Percentiles rank a stretch among this genome's conserved stretches.
phyloP scores from a whole-genome alignment of 441 rosid genomes.

The Adansonia madagascariensis region DNA sequence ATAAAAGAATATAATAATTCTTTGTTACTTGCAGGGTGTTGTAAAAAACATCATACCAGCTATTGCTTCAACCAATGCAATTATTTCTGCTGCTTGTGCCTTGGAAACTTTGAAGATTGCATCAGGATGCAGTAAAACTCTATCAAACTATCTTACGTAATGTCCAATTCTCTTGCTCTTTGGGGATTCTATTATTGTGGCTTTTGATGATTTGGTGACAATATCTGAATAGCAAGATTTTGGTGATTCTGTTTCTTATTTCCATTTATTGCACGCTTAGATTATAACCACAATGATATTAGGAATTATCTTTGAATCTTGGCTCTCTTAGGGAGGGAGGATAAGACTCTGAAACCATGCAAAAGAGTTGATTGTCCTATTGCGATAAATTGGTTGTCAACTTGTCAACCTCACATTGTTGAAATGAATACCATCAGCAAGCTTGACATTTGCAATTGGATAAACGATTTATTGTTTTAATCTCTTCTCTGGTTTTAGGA shows the following conservation, averaged over 20 bases:
- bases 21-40: slow-evolving; percentile 64
- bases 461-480: background rate
- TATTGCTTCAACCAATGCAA: slow-evolving; percentile 95
- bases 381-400: background rate
- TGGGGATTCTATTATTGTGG: background rate
- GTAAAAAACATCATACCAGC: slow-evolving; percentile 97
- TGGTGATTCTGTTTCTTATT: background rate
- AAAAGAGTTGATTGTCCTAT: background rate
- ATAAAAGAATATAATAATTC: background rate
- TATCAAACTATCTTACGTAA: slow-evolving; percentile 80
- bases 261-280: background rate
- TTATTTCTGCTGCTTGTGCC: slow-evolving; percentile 85
- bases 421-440: background rate
- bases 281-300: background rate
- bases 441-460: background rate
- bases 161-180: slow-evolving; percentile 30
- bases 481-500: background rate
- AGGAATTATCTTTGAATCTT: background rate
- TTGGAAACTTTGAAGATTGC: slow-evolving; percentile 92
- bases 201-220: background rate
- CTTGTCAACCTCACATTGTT: background rate
- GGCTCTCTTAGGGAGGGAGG: background rate
- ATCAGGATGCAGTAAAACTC: slow-evolving; percentile 92
- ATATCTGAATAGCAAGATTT: slow-evolving; percentile 5
- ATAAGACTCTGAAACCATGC: background rate